These are phyloP conservation scores for Globisporangium polare DNA, from an alignment of 352 stramenopile species.

Conservation along the genomic window DNA sequence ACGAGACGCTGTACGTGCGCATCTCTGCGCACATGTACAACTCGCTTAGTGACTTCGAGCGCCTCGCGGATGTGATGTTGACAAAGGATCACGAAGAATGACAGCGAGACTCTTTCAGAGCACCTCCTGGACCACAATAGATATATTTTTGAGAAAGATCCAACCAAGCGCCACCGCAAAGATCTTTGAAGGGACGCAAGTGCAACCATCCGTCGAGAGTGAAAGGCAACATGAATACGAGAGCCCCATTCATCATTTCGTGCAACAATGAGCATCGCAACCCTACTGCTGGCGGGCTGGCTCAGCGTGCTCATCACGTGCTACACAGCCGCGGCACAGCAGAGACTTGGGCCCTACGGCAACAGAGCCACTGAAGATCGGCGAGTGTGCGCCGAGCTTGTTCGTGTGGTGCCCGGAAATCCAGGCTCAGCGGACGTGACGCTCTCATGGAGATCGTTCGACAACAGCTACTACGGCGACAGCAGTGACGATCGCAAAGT, in stretches of 20 bases:
- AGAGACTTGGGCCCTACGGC: not conserved
- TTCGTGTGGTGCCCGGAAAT: slow-evolving; percentile 30
- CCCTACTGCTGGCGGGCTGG: not conserved
- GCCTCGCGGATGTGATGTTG: slow-evolving; percentile 31
- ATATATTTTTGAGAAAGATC: not conserved
- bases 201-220: not conserved
- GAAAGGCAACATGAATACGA: not conserved
- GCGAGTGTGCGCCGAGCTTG: slow-evolving; percentile 26
- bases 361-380: slow-evolving; percentile 12
- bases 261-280: not conserved
- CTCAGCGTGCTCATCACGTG: not conserved
- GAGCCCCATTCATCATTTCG: not conserved
- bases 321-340: not conserved
- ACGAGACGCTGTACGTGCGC: slow-evolving; percentile 83
- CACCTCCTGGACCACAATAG: not conserved
- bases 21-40: slow-evolving; percentile 94
- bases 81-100: not conserved
- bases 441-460: slow-evolving; percentile 44
- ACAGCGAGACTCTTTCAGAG: not conserved
- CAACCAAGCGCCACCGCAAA: not conserved
- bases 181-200: not conserved
- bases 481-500: slow-evolving; percentile 7
- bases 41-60: slow-evolving; percentile 73
- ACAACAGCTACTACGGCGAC: slow-evolving; percentile 19
- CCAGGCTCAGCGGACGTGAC: slow-evolving; percentile 34